Evolutionary conservation across 2,329 filamentous ascomycete species (phyloP), one percentile per base, ranked within the genome.

Genomic region (Epichloe sp.): DNA sequence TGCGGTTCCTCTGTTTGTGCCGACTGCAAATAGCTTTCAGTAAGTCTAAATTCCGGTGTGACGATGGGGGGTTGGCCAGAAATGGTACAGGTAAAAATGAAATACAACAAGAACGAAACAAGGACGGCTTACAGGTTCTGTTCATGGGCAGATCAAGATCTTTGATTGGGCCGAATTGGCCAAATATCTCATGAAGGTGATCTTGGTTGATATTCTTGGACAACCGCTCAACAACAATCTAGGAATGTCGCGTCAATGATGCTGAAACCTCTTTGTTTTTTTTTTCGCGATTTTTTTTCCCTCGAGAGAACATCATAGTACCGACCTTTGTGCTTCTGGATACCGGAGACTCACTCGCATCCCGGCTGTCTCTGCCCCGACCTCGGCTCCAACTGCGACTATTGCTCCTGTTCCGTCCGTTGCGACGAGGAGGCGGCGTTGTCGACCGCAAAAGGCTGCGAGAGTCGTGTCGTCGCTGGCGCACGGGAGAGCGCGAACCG

Each of bases 181-280:
- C 85, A 64, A 98, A 98, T 54, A 98, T 95, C 65, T 98, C 93
- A 58, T 81, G 79, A 6, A 98, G 73, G 62, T 98, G 93, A 17
- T 79, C 79, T 65, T 91, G 87, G 53, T 87, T 94, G 59, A 98
- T 85, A 62, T 95, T 97, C 67, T 94, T 95, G 4, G 91, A 95
- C 62, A 98, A 76, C 56, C 94, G 90, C 68, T 98, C 93, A 45
- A 98, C 86, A 17, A 98, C 88, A 64, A 98, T 90, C 87, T 96
- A 60, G 3, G 35, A 7, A 12, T 5, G 2, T 5, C 14, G 21
- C 51, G 23, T 48, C 7, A 31, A 12, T 14, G 17, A 44, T 15
- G 19, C 19, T 19, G 23, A 31, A 31, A 17, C 15, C 5, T 10
- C 10, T 40, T 37, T n/a, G 2, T 1, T n/a, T 7, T n/a, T 37